Conservation (phyloP, 805 yeast genomes). For the Wickerhamomyces chambardii region DNA sequence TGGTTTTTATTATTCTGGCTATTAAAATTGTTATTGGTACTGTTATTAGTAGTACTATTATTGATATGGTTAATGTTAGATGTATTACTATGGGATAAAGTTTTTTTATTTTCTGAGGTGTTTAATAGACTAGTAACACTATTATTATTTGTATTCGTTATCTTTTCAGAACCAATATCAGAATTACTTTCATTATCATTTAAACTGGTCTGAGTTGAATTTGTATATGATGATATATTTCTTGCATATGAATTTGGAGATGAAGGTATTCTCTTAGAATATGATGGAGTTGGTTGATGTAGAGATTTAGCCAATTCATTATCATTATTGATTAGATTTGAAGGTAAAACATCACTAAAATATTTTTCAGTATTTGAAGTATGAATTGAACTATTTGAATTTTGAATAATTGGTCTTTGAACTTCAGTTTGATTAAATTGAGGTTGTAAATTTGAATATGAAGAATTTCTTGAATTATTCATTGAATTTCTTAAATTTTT, state of each 20-base stretch:
- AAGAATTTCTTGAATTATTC: slow-evolving; percentile 13
- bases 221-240: neutral
- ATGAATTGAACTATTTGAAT: slow-evolving; percentile 14
- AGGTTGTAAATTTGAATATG: slow-evolving; percentile 9
- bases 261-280: slow-evolving; percentile 4
- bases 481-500: slow-evolving; percentile 20
- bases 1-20: too few species aligned
- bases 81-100: too few species aligned
- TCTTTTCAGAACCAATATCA: too few species aligned
- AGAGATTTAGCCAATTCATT: slow-evolving; percentile 16
- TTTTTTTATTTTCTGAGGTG: too few species aligned
- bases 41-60: too few species aligned
- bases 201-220: neutral
- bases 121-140: too few species aligned
- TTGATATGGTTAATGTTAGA: too few species aligned
- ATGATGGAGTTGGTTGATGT: slow-evolving; percentile 17
- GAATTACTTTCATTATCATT: neutral
- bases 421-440: neutral
- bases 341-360: slow-evolving; percentile 16
- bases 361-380: slow-evolving; percentile 15
- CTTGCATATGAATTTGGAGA: neutral
- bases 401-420: slow-evolving; percentile 10
- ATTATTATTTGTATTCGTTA: too few species aligned
- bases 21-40: too few species aligned
- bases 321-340: slow-evolving; percentile 14